Conservation (phyloP, 2,329 filamentous ascomycete species). For the Ceratocystis colombiana region DNA sequence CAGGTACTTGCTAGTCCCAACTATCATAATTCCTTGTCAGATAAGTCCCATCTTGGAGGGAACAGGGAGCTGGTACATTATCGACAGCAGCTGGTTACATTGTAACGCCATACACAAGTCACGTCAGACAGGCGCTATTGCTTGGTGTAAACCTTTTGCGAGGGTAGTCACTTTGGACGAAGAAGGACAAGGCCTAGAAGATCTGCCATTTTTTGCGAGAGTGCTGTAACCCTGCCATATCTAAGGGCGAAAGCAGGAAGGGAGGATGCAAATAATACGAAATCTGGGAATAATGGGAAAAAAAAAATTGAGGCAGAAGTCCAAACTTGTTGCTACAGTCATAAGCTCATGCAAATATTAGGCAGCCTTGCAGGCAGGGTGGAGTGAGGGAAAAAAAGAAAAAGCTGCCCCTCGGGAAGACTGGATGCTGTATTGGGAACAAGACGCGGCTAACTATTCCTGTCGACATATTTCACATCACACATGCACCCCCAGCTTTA, state of each 20-base stretch:
- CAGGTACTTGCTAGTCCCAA: too few relatives aligned
- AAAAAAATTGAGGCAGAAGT: not conserved
- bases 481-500: too few relatives aligned
- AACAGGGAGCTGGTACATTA: not conserved
- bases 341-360: not conserved
- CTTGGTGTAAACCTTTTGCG: not conserved
- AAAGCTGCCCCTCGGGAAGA: not conserved
- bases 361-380: slow-evolving; percentile 8
- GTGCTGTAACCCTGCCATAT: not conserved
- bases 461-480: too few relatives aligned
- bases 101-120: not conserved
- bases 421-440: not conserved
- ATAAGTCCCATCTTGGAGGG: too few relatives aligned
- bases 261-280: too few relatives aligned
- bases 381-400: not conserved
- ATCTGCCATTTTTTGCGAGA: not conserved
- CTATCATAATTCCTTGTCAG: too few relatives aligned
- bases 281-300: not conserved
- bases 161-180: not conserved
- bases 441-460: not conserved
- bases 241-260: not conserved
- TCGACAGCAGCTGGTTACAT: not conserved
- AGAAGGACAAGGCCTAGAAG: not conserved
- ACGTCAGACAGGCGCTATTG: not conserved
- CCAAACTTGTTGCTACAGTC: not conserved